Conservation (phyloP, 768 basidiomycete genomes). For the Phylloporus sp. region DNA sequence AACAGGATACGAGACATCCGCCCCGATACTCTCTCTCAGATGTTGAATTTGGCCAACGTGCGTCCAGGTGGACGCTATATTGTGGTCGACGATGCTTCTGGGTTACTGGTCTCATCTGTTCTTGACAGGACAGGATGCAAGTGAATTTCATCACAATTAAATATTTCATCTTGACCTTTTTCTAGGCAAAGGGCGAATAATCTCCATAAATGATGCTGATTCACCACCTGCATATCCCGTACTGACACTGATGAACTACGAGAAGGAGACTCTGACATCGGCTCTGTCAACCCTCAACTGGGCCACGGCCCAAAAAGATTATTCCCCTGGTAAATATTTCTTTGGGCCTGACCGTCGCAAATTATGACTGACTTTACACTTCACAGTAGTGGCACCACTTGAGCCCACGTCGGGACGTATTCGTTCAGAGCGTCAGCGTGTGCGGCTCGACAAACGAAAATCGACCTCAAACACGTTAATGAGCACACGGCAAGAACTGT, state of each 20-base stretch:
- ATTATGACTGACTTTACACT: constrained; percentile 10
- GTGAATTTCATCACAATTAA: constrained; percentile 9
- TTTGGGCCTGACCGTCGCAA: background rate
- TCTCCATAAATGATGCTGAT: constrained; percentile 85
- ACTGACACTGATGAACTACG: constrained; percentile 81
- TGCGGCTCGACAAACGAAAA: constrained; percentile 73
- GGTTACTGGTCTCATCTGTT: constrained; percentile 78
- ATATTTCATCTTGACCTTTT: background rate
- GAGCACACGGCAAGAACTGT: constrained; percentile 71
- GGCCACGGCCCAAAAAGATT: constrained; percentile 79
- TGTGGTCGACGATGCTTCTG: constrained; percentile 88
- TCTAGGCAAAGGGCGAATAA: constrained; percentile 70
- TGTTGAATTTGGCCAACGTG: constrained; percentile 78
- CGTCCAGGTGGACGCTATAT: constrained; percentile 84
- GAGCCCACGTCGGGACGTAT: constrained; percentile 55
- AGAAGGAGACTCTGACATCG: constrained; percentile 43
- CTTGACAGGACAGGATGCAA: constrained; percentile 83
- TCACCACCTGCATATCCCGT: constrained; percentile 91
- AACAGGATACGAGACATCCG: constrained; percentile 78
- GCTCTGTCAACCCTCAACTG: constrained; percentile 77
- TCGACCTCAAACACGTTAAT: constrained; percentile 56
- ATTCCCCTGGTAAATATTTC: constrained; percentile 53
- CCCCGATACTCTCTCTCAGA: constrained; percentile 82
- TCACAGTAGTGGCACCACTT: constrained; percentile 52
- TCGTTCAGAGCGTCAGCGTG: constrained; percentile 67